Conservation (phyloP, 2,329 filamentous ascomycete genomes). For the Alternaria consortialis region DNA sequence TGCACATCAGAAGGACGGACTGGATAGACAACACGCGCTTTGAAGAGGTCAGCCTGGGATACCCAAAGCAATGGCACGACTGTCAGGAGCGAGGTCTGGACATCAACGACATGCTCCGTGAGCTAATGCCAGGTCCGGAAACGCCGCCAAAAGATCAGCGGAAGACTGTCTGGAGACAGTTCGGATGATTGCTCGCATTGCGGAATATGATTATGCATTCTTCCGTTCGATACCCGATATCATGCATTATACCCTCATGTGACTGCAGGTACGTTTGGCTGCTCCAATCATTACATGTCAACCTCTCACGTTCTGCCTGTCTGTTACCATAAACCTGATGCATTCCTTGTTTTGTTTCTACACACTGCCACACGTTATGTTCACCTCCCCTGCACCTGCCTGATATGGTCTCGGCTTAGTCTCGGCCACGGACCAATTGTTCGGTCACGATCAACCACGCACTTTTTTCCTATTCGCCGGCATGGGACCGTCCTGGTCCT, state of each 20-base stretch:
- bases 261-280: slow-evolving; percentile 14
- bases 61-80: slow-evolving; percentile 58
- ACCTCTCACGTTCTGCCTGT: slow-evolving; percentile 11
- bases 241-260: background rate
- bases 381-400: slow-evolving; percentile 27
- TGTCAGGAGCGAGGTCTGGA: slow-evolving; percentile 54
- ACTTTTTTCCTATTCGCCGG: slow-evolving; percentile 14
- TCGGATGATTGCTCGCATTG: slow-evolving; percentile 27
- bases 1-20: slow-evolving; percentile 58
- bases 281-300: slow-evolving; percentile 13
- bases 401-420: slow-evolving; percentile 23
- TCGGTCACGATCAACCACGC: slow-evolving; percentile 15
- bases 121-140: slow-evolving; percentile 56
- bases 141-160: slow-evolving; percentile 34
- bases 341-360: slow-evolving; percentile 3
- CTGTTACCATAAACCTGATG: slow-evolving; percentile 1
- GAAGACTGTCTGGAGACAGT: slow-evolving; percentile 42
- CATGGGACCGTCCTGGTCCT: background rate
- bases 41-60: slow-evolving; percentile 59
- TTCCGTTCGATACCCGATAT: slow-evolving; percentile 11
- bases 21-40: slow-evolving; percentile 58
- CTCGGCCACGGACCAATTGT: slow-evolving; percentile 22
- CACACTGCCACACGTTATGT: background rate
- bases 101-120: slow-evolving; percentile 57
- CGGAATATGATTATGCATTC: background rate